phyloP scores from a whole-genome alignment of 2,329 filamentous ascomycete genomes.

The Aspergillus udagawae region DNA sequence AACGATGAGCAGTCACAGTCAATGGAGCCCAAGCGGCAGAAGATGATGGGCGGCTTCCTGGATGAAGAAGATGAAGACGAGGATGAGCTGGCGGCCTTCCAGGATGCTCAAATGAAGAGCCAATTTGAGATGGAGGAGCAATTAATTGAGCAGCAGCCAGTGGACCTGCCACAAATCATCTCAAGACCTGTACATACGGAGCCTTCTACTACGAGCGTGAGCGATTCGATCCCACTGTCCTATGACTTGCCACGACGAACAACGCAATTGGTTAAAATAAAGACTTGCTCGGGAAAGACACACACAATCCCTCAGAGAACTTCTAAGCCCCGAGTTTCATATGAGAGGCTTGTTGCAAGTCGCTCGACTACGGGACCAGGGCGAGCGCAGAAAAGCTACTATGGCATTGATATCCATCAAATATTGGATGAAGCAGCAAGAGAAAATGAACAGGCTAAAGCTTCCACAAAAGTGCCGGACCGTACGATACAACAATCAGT shows the following conservation, averaged over 20 bases:
- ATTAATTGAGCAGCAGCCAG: constrained; percentile 11
- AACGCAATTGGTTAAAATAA: constrained; percentile 30
- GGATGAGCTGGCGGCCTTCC: constrained; percentile 24
- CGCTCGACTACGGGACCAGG: constrained; percentile 50
- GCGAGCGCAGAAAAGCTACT: constrained; percentile 65
- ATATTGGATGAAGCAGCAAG: constrained; percentile 68
- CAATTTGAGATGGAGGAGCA: constrained; percentile 29
- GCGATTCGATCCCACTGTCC: not conserved
- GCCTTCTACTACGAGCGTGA: constrained; percentile 5
- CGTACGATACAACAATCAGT: constrained; percentile 28
- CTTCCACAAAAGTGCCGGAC: constrained; percentile 13
- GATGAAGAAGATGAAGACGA: constrained; percentile 41
- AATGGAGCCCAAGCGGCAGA: constrained; percentile 37
- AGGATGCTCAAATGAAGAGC: constrained; percentile 26
- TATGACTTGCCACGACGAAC: constrained; percentile 11
- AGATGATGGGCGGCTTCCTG: constrained; percentile 39
- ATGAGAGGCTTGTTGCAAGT: constrained; percentile 52
- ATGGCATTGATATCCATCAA: constrained; percentile 86
- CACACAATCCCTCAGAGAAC: constrained; percentile 42
- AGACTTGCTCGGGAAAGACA: constrained; percentile 47
- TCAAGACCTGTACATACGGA: not conserved
- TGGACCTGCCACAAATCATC: constrained; percentile 9
- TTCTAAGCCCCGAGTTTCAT: constrained; percentile 37
- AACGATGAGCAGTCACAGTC: constrained; percentile 25
- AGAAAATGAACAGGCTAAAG: constrained; percentile 47